phyloP scores from a whole-genome alignment of 192 early-diverging fungal genomes.

The Glomus cerebriforme region DNA sequence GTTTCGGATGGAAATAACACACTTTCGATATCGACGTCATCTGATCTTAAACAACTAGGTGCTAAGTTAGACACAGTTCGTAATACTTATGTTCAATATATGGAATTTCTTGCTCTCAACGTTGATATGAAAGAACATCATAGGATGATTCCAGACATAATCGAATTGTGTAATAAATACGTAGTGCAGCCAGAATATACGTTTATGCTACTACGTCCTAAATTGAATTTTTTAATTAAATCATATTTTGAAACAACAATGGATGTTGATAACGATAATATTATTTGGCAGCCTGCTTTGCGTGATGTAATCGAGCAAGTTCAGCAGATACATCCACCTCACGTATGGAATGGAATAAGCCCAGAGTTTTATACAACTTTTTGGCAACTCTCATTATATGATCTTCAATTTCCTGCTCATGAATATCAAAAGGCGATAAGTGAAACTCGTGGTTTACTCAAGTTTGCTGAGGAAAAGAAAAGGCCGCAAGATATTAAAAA shows the following conservation, averaged over 20 bases:
- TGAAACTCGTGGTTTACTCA: slow-evolving; percentile 19
- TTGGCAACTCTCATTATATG: slow-evolving; percentile 78
- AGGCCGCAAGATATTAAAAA: slow-evolving; percentile 30
- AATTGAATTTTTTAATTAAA: slow-evolving; percentile 43
- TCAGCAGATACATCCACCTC: slow-evolving; percentile 39
- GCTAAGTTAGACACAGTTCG: slow-evolving; percentile 65
- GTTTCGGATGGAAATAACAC: slow-evolving; percentile 23
- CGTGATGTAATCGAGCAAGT: slow-evolving; percentile 33
- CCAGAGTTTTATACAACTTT: slow-evolving; percentile 77
- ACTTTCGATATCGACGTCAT: slow-evolving; percentile 10
- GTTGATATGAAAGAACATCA: slow-evolving; percentile 53
- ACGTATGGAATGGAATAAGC: slow-evolving; percentile 48
- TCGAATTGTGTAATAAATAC: slow-evolving; percentile 55
- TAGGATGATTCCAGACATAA: slow-evolving; percentile 48
- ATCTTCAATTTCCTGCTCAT: slow-evolving; percentile 65
- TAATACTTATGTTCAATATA: slow-evolving; percentile 61
- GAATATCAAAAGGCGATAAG: slow-evolving; percentile 51
- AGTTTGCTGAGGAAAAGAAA: slow-evolving; percentile 55
- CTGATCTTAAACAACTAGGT: slow-evolving; percentile 61
- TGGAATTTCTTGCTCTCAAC: slow-evolving; percentile 60
- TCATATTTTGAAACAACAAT: slow-evolving; percentile 8
- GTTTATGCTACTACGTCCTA: slow-evolving; percentile 67
- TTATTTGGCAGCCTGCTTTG: slow-evolving; percentile 45
- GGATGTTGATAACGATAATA: slow-evolving; percentile 1
- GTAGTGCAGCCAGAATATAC: slow-evolving; percentile 62